These are phyloP conservation scores for Telfairia occidentalis DNA, from an alignment of 331 rosid genomes.

Conservation along the genomic window DNA sequence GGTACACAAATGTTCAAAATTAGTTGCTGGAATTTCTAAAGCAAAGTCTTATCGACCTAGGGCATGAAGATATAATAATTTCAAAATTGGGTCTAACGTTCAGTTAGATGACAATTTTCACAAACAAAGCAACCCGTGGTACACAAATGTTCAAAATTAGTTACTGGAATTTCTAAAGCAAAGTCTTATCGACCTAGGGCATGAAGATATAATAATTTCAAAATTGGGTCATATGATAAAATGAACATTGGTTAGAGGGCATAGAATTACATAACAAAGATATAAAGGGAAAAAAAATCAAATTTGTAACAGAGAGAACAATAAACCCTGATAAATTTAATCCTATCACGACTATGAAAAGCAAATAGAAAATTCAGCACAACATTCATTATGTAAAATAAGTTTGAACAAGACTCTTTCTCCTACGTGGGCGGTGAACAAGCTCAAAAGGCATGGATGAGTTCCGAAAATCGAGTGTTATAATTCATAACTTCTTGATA, in stretches of 20 bases:
- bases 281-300: neutral
- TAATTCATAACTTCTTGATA: too few species aligned
- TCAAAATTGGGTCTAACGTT: too few species aligned
- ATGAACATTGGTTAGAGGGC: neutral
- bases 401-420: neutral
- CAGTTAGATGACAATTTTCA: neutral
- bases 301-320: neutral
- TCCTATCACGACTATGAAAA: neutral
- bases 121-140: neutral
- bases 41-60: neutral
- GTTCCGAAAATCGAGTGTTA: neutral
- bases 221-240: neutral
- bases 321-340: neutral
- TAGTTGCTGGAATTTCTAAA: neutral
- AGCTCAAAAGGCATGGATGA: neutral
- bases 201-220: neutral
- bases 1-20: neutral
- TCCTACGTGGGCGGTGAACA: neutral
- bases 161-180: neutral
- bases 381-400: neutral
- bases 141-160: neutral
- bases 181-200: neutral
- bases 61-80: too few species aligned
- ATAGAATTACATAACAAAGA: neutral
- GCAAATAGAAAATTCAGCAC: neutral